A percentile compares a stretch with the other conserved stretches of the same genome.
Conservation (phyloP, 768 basidiomycete species). For the Stropharia rugosoannulata region DNA sequence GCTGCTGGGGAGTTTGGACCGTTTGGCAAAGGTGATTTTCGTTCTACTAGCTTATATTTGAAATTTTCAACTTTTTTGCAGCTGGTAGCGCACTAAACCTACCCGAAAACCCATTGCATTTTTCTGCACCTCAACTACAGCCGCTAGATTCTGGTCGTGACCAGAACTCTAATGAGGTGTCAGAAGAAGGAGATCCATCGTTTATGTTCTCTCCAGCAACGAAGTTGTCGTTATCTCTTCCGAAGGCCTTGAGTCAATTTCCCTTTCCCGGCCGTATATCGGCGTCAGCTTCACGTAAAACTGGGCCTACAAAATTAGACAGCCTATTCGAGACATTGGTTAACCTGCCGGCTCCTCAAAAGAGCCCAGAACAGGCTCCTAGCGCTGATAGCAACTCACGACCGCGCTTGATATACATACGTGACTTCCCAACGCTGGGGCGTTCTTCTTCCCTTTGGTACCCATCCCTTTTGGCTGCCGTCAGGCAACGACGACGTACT, state of each 20-base stretch:
- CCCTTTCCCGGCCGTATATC: constrained; percentile 31
- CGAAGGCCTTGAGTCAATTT: constrained; percentile 25
- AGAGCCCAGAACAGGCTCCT: constrained; percentile 3
- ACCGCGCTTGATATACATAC: constrained; percentile 81
- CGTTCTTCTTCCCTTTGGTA: constrained; percentile 77
- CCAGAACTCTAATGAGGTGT: constrained; percentile 25
- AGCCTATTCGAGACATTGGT: constrained; percentile 78
- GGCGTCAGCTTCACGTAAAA: constrained; percentile 33
- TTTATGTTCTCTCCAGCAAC: constrained; percentile 30
- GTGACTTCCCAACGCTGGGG: constrained; percentile 78
- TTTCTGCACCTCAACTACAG: constrained; percentile 35
- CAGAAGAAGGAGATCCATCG: constrained; percentile 42
- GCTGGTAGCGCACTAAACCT: constrained; percentile 71
- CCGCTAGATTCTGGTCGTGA: constrained; percentile 13
- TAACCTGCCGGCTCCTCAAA: constrained; percentile 46
- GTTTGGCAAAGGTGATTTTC: constrained; percentile 69
- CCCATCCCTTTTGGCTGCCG: constrained; percentile 72
- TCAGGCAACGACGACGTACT: constrained; percentile 71
- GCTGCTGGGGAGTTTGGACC: constrained; percentile 87
- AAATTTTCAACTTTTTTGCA: constrained; percentile 23
- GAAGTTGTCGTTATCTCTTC: constrained; percentile 28
- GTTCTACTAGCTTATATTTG: not conserved
- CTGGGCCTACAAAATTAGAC: constrained; percentile 55
- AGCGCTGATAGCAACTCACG: constrained; percentile 13
- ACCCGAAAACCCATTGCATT: constrained; percentile 76